Evolutionary conservation across 73 alveolate genomes (phyloP), one percentile per base, ranked within the genome.

Genomic region (Loxodes magnus): DNA sequence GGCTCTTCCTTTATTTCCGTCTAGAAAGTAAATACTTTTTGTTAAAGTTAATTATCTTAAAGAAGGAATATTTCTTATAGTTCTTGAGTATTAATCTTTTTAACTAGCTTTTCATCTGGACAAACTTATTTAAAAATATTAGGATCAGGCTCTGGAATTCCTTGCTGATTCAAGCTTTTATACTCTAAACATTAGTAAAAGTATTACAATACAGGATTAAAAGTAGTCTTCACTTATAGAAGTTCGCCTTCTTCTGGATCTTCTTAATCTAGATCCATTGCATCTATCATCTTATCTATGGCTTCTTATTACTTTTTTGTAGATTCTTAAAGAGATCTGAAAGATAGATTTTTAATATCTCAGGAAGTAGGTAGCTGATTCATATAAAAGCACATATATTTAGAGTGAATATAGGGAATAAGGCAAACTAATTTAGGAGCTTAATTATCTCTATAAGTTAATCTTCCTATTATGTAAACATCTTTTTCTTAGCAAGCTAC

Each of bases 151-250:
- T 53, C 71, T 4, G 98, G 98, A 2, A 90, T 50, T 26, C 64
- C 74, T 12, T 65, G 71, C 27, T 72, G 79, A 33, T 89, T 83
- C 29, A 68, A 64, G 12, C 86, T 87, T 64, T 88, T 67, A 58
- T 80, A 90, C 46, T 70, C 68, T 15, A 87, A 81, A 2, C 86
- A 81, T 61, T 90, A 76, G 41, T 82, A 61, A 55, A 87, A 90
- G 58, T 90, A 87, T 64, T 90, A 74, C 17, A 91, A 61, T 26
- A 94, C 76, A 10, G 98, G 98, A 59, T 87, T 91, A 46, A 70
- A 85, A 33, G 89, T 62, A 44, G 63, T 61, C 24, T 62, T 82
- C 42, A 93, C 87, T 43, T 88, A 70, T 21, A 88, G 48, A 16
- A 37, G 51, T 56, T 91, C 98, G 33, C 64, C 83, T 6, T 29